Conservation (phyloP, 495 filamentous ascomycete genomes). For the Hyphodiscus hymeniophilus region DNA sequence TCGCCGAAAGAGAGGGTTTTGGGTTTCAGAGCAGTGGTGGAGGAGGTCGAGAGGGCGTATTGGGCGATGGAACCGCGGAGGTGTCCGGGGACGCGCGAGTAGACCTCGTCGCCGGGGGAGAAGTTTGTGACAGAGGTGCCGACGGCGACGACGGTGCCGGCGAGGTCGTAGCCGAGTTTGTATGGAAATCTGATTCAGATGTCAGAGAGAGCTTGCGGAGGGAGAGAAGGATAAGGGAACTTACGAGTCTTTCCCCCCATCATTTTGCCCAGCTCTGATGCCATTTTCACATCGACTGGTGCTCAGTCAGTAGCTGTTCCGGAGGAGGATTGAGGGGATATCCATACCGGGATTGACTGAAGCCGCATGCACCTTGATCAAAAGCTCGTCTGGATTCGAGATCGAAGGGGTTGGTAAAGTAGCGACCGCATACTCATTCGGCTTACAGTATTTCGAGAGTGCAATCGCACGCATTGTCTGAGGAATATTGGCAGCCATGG, state of each 20-base stretch:
- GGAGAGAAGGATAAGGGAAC: background rate
- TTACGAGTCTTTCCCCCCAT: background rate
- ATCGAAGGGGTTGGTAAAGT: conserved; percentile 37
- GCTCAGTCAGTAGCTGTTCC: too few species aligned
- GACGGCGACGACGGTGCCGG: conserved; percentile 38
- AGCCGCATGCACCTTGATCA: conserved; percentile 43
- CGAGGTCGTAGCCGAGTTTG: conserved; percentile 35
- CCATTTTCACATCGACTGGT: conserved; percentile 41
- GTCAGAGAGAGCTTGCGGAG: background rate
- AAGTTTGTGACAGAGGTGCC: conserved; percentile 34
- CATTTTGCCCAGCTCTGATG: conserved; percentile 17
- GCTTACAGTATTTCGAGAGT: conserved; percentile 32
- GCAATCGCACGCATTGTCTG: conserved; percentile 41
- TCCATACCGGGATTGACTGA: conserved; percentile 39
- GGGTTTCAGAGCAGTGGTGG: conserved; percentile 31
- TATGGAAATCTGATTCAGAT: conserved; percentile 29
- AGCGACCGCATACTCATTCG: conserved; percentile 33
- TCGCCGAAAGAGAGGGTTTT: conserved; percentile 25
- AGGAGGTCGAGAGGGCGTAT: conserved; percentile 27
- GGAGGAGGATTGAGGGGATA: too few species aligned
- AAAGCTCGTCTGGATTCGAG: conserved; percentile 32
- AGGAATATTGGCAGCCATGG: conserved; percentile 15
- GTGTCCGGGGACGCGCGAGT: conserved; percentile 24
- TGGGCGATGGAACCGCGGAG: conserved; percentile 29
- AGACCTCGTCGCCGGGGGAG: conserved; percentile 44